phyloP scores from a whole-genome alignment of 805 yeast species.

The Ogataea trehaloabstinens region DNA sequence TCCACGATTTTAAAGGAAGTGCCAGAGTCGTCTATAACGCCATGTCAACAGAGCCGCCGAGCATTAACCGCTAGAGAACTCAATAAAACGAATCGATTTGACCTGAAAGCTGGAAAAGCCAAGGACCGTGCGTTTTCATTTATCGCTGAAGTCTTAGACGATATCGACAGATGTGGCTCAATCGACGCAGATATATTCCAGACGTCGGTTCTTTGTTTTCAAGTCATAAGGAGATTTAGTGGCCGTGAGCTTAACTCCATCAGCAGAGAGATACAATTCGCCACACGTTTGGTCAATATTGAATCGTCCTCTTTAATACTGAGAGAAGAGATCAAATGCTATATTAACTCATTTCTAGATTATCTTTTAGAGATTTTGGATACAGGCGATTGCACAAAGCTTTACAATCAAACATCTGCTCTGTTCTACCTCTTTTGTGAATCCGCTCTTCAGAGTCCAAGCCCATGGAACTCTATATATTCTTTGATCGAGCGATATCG shows the following conservation, averaged over 20 bases:
- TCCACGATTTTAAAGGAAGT: conserved; percentile 8
- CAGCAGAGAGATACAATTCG: conserved; percentile 6
- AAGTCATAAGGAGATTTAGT: conserved; percentile 5
- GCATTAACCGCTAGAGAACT: no score
- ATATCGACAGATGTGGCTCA: background rate
- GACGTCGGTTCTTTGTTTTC: conserved; percentile 11
- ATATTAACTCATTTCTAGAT: background rate
- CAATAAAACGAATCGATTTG: no score
- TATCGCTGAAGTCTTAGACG: conserved; percentile 8
- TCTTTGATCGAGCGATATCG: background rate
- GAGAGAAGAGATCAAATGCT: background rate
- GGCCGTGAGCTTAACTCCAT: background rate
- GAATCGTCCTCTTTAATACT: background rate
- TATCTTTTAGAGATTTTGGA: background rate
- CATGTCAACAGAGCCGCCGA: no score
- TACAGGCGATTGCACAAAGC: background rate
- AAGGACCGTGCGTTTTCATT: conserved; percentile 10
- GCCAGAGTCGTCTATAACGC: no score
- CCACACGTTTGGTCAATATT: conserved; percentile 1
- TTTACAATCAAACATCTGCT: background rate
- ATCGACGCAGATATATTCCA: conserved; percentile 4
- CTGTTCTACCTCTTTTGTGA: background rate
- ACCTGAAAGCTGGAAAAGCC: no score
- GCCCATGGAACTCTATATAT: background rate
- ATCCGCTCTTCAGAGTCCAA: background rate